Evolutionary conservation across 2,329 filamentous ascomycete genomes (phyloP), one percentile per base, ranked within the genome.

Genomic region (Pseudogymnoascus sp.): DNA sequence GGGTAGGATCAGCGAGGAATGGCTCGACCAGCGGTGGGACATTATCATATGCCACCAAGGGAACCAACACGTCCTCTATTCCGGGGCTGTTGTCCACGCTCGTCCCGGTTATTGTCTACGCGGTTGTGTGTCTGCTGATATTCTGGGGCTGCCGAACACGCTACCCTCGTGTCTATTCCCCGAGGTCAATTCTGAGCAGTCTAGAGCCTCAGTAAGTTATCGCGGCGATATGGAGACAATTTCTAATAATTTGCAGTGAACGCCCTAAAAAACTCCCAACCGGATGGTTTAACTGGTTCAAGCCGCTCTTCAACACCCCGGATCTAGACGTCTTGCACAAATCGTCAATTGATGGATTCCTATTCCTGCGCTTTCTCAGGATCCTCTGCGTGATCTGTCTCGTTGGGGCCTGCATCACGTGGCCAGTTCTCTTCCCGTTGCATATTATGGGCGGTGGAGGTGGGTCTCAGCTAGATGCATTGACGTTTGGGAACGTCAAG

Each of bases 321-420:
- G 70, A 74, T 63, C 67, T 67, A 0, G 66, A 66, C 14, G 80
- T 86, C 16, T 77, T 89, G 40, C 84, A 86, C 65, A 84, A 88
- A 69, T 82, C 85, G 69, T 86, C 84, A 0, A 78, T 89, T 64
- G 86, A 89, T 72, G 84, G 82, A 10, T 89, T 85, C 70, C 77
- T 89, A 10, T 82, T 87, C 68, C 77, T 89, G 18, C 83, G 86
- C 23, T 87, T 87, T 67, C 75, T 89, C 62, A 87, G 87, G 71
- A 79, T 87, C 28, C 73, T 82, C 18, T 79, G 83, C 44, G 76
- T 84, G 59, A 83, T 85, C 67, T 86, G 84, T 69, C 75, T 86
- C 38, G 81, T 87, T 8, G 86, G 86, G 61, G 83, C 79, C 66
- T 73, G 76, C 44, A 79, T 89, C 50, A 88, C 84, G 21, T 87